These are phyloP conservation scores for Spinacia oleracea DNA, from an alignment of 179 eudicot genomes.

Conservation along the genomic window DNA sequence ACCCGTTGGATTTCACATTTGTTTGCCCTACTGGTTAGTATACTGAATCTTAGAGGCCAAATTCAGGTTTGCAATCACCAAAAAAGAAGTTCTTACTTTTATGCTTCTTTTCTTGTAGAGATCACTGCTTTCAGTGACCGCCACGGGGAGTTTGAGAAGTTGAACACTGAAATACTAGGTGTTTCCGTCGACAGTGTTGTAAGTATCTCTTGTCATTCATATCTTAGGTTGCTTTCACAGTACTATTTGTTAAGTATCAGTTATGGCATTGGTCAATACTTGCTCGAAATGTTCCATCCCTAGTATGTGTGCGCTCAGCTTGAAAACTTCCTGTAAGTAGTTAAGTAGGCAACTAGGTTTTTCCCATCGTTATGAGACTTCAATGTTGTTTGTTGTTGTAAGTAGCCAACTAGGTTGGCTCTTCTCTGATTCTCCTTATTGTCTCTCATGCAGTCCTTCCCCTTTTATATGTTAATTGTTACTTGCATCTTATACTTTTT, in stretches of 20 bases:
- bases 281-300: not conserved
- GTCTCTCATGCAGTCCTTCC: not conserved
- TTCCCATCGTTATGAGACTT: no score
- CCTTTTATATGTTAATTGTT: not conserved
- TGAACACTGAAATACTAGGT: constrained; percentile 86
- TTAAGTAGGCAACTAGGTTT: not conserved
- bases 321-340: not conserved
- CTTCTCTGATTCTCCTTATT: not conserved
- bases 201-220: constrained; percentile 27
- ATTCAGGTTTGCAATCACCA: not conserved
- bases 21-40: constrained; percentile 96
- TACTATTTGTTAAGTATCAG: not conserved
- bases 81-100: not conserved
- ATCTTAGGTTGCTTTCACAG: not conserved
- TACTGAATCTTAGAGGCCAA: not conserved
- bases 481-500: not conserved
- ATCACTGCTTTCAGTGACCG: constrained; percentile 99
- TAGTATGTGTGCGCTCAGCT: not conserved
- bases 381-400: no score
- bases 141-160: constrained; percentile 72
- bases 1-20: constrained; percentile 95
- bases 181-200: constrained; percentile 96
- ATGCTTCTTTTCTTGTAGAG: constrained; percentile 44
- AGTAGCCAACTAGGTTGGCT: not conserved
- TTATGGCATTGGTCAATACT: not conserved